Evolutionary conservation across 2,329 filamentous ascomycete genomes (phyloP).

Genomic region (Stylonectria norvegica): DNA sequence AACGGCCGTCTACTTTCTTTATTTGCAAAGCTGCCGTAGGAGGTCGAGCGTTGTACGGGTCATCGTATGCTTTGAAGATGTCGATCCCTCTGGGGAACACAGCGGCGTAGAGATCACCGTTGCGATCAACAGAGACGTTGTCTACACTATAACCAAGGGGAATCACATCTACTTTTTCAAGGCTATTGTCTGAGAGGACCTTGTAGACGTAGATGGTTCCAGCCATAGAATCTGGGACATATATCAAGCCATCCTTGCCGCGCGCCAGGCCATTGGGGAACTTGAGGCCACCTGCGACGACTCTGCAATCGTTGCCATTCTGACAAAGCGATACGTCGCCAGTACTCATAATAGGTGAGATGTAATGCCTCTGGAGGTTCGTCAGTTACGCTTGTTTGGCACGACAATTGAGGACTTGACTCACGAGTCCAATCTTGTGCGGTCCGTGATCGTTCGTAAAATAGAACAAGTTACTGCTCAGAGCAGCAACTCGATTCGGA

Average conservation of each 20-base stretch:
- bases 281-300: slow-evolving; percentile 17
- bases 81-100: slow-evolving; percentile 14
- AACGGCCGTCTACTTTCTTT: slow-evolving; percentile 2
- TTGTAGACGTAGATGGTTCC: slow-evolving; percentile 20
- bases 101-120: slow-evolving; percentile 19
- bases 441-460: slow-evolving; percentile 20
- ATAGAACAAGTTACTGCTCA: slow-evolving; percentile 12
- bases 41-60: slow-evolving; percentile 9
- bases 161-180: slow-evolving; percentile 14
- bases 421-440: slow-evolving; percentile 16
- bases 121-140: slow-evolving; percentile 20
- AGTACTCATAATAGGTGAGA: slow-evolving; percentile 21
- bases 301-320: slow-evolving; percentile 15
- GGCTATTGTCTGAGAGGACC: background rate
- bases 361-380: background rate
- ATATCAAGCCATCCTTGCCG: slow-evolving; percentile 27
- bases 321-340: slow-evolving; percentile 31
- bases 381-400: background rate
- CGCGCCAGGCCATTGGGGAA: slow-evolving; percentile 32
- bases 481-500: slow-evolving; percentile 19
- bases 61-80: slow-evolving; percentile 11
- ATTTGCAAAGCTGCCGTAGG: slow-evolving; percentile 14
- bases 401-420: background rate
- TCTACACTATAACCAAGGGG: slow-evolving; percentile 13
- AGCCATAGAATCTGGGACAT: slow-evolving; percentile 27